Base-by-base conservation (phyloP, 495 filamentous ascomycete species). In the Podospora tetraspora region DNA sequence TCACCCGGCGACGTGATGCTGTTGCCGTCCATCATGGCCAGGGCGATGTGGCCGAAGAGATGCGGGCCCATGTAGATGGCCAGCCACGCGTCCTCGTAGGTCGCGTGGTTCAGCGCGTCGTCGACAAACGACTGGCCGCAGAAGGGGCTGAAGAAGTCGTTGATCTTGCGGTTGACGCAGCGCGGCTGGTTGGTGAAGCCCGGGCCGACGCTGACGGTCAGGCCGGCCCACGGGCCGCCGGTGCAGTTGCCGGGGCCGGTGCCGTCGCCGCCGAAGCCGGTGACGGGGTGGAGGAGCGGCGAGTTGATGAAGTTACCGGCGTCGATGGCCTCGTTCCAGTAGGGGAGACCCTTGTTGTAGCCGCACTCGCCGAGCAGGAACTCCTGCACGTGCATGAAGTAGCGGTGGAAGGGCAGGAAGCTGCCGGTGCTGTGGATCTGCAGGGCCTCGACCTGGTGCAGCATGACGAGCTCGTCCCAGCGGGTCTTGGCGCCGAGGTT, bases 391-490 rank as follows among this genome's bases (percentile, higher is more conserved):
- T 79, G 76, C 76, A 78, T 87, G 78, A 84, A 90, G 79, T 88
- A 87, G 4, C 88, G 82, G 76, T 90, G 89, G 87, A 88, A 91
- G 19, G 83, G 73, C 11, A 90, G 79, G 78, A 91, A 89, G 69
- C 84, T 86, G 37, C 85, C 87, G 12, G 79, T 84, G 69, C 81
- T 84, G 75, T 91, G 88, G 68, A 90, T 90, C 59, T 73, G 72
- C 63, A 81, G 70, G 1, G 87, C 85, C 73, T 89, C 85, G 68
- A 86, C 84, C 78, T 90, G 88, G 78, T 90, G 88, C 5, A 85
- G 80, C 24, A 81, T 87, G 19, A 89, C 83, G 67, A 91, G 87
- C 73, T 91, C 88, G 78, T 90, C 89, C 68, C 85, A 87, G 79
- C 71, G 69, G 11, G 37, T 57, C 9, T 62, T 70, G 7, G 74